Conservation (phyloP, 495 filamentous ascomycete species). For the Aspergillus carlsbadensis region DNA sequence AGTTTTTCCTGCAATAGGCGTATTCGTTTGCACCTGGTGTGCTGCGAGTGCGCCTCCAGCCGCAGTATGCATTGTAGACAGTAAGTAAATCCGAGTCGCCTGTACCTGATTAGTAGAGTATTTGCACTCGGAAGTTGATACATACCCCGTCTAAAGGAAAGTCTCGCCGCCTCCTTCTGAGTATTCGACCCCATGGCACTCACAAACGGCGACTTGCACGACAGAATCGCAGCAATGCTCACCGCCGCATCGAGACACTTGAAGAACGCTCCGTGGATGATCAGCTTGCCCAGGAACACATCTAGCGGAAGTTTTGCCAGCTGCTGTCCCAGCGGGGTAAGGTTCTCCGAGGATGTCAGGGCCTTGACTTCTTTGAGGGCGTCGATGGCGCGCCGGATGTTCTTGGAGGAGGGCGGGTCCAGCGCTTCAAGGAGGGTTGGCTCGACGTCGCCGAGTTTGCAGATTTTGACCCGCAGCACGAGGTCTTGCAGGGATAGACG, state of each 20-base stretch:
- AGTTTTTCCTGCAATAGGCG: conserved; percentile 90
- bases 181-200: conserved; percentile 77
- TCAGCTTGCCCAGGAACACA: conserved; percentile 90
- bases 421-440: conserved; percentile 84
- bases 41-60: conserved; percentile 78
- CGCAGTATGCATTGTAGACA: conserved; percentile 85
- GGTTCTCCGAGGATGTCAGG: conserved; percentile 72
- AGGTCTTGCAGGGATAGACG: conserved; percentile 91
- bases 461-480: conserved; percentile 94
- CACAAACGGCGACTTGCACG: conserved; percentile 91
- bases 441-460: conserved; percentile 88
- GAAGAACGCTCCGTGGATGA: conserved; percentile 80
- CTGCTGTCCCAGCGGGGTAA: conserved; percentile 84
- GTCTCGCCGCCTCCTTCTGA: conserved; percentile 73
- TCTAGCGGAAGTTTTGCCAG: conserved; percentile 87
- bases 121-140: not conserved
- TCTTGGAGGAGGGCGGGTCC: conserved; percentile 85
- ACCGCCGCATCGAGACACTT: conserved; percentile 86
- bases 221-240: conserved; percentile 88
- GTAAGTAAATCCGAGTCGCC: conserved; percentile 91
- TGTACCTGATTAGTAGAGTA: conserved; percentile 16
- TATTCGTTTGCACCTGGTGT: conserved; percentile 66
- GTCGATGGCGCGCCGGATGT: conserved; percentile 88
- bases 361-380: conserved; percentile 91
- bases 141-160: conserved; percentile 68